phyloP scores from a whole-genome alignment of 1,284 basidiomycete genomes.

The Termitomyces sp. region DNA sequence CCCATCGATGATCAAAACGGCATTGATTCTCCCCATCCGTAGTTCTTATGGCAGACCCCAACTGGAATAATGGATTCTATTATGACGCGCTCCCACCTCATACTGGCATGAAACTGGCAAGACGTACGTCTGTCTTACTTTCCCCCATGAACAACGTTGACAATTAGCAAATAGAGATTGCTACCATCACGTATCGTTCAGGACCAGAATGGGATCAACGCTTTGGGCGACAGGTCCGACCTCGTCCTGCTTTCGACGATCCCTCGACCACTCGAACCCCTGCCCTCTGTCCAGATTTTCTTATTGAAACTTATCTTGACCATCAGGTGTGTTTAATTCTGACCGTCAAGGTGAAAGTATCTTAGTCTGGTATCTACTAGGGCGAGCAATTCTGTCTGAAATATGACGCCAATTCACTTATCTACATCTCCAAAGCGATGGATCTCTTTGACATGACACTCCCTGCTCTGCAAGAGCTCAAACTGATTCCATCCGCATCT shows the following conservation, averaged over 20 bases:
- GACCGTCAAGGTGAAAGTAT: background rate
- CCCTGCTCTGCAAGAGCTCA: constrained; percentile 69
- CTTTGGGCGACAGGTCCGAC: constrained; percentile 78
- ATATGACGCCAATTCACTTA: constrained; percentile 98
- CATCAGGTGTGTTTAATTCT: constrained; percentile 61
- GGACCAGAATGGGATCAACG: constrained; percentile 99
- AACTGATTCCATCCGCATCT: constrained; percentile 35
- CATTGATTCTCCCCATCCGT: constrained; percentile 5
- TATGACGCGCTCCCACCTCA: constrained; percentile 94
- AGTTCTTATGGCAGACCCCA: constrained; percentile 99
- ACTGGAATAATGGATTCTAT: constrained; percentile 99
- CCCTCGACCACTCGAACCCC: constrained; percentile 46
- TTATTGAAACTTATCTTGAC: constrained; percentile 98
- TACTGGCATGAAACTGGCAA: constrained; percentile 96
- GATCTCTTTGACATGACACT: constrained; percentile 96
- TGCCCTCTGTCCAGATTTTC: constrained; percentile 91
- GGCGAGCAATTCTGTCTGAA: constrained; percentile 97
- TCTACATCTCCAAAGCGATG: constrained; percentile 99
- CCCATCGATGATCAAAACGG: constrained; percentile 1
- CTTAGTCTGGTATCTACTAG: constrained; percentile 26
- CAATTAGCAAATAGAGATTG: constrained; percentile 68
- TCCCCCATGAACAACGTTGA: background rate
- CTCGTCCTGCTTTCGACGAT: constrained; percentile 30
- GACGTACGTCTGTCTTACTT: constrained; percentile 56
- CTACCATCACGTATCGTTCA: constrained; percentile 98